These are phyloP conservation scores for Coemansia erecta DNA, from an alignment of 192 early-diverging fungal species.

Conservation along the genomic window DNA sequence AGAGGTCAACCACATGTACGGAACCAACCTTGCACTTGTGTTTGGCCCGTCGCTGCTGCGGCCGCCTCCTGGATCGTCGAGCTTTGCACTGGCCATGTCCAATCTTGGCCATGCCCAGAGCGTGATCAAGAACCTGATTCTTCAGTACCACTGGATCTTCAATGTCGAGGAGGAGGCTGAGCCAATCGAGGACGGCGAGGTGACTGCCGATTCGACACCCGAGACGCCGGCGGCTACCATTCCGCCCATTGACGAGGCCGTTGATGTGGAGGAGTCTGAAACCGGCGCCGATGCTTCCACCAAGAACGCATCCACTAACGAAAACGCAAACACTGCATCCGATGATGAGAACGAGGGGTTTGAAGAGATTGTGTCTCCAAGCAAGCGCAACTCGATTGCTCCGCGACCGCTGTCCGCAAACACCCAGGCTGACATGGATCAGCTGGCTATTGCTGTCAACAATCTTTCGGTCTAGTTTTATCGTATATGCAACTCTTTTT, in stretches of 20 bases:
- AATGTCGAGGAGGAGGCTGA: conserved; percentile 64
- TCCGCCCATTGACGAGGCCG: not conserved
- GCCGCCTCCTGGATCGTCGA: conserved; percentile 58
- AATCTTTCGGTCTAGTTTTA: conserved; percentile 28
- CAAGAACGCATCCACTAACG: not conserved
- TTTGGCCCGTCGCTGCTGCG: conserved; percentile 90
- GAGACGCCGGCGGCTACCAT: conserved; percentile 1
- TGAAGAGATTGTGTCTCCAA: not conserved
- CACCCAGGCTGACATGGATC: conserved; percentile 40
- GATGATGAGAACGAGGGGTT: conserved; percentile 1
- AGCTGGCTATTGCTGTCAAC: conserved; percentile 33
- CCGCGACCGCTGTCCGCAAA: conserved; percentile 18
- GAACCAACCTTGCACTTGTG: conserved; percentile 88
- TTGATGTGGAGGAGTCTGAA: not conserved
- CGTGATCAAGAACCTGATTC: conserved; percentile 69
- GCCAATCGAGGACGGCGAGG: conserved; percentile 44
- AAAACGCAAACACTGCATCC: not conserved
- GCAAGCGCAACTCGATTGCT: conserved; percentile 25
- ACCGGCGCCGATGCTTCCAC: too few species aligned
- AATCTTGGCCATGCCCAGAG: conserved; percentile 72
- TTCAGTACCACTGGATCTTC: conserved; percentile 77
- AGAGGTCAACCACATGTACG: conserved; percentile 85
- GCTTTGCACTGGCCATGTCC: conserved; percentile 67
- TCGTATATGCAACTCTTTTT: not conserved
- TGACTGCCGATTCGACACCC: conserved; percentile 3